phyloP scores from a whole-genome alignment of 495 filamentous ascomycete species.

The Neurospora sp. region DNA sequence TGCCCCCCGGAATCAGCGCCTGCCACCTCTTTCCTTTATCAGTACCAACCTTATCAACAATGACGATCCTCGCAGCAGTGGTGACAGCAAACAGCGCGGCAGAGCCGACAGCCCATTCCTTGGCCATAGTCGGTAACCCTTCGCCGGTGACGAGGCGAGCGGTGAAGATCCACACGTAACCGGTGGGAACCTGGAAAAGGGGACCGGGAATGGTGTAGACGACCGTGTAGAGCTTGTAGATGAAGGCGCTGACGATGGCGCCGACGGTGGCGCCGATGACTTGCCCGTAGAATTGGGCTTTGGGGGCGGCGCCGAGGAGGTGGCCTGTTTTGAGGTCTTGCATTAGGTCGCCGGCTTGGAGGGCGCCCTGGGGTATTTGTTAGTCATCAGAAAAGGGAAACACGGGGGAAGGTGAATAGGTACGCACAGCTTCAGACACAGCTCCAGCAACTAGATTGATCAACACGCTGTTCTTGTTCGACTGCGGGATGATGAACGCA shows the following conservation, averaged over 20 bases:
- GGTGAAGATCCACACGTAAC: constrained; percentile 94
- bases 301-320: constrained; percentile 80
- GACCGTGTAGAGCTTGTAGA: constrained; percentile 84
- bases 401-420: not conserved
- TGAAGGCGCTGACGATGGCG: constrained; percentile 73
- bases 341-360: constrained; percentile 96
- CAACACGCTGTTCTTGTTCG: constrained; percentile 66
- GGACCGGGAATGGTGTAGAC: constrained; percentile 83
- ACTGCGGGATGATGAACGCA: constrained; percentile 67
- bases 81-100: constrained; percentile 58
- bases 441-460: constrained; percentile 96
- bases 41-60: constrained; percentile 9
- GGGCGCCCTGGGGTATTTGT: constrained; percentile 54
- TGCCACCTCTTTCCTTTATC: constrained; percentile 38
- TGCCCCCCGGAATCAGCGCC: constrained; percentile 72
- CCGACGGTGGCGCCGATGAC: constrained; percentile 85
- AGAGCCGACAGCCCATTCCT: constrained; percentile 62
- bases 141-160: constrained; percentile 89
- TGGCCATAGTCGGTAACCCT: constrained; percentile 73
- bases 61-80: constrained; percentile 55
- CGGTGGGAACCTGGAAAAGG: constrained; percentile 88
- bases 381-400: not conserved
- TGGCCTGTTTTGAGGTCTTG: constrained; percentile 98
- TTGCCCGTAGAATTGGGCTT: constrained; percentile 93
- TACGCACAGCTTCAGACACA: constrained; percentile 38